Base-by-base conservation (phyloP, 306 rosid species). In the Dalbergia cochinchinensis region DNA sequence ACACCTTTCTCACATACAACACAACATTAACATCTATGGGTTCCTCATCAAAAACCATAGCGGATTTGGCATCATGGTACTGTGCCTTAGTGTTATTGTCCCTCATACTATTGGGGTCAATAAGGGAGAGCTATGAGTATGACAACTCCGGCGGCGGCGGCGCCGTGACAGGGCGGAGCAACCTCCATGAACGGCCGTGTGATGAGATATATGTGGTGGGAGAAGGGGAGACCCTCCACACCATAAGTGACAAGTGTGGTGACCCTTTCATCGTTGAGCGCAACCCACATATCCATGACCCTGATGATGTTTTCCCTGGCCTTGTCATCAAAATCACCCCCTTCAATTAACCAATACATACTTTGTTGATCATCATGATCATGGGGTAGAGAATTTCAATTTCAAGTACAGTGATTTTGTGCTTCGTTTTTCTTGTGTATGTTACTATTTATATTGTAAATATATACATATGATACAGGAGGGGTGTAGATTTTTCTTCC, bases 271-370 rank as follows among this genome's bases (percentile, higher is more conserved):
- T 93, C 47, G 96, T 93, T 67, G 97, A 93, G 84, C 82, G 88
- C 19, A 93, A 91, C 86, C 97, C 97, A 0, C 97, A 93, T 86
- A 93, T 93, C 71, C 94, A 93, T 76, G 97, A 93, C 71, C 96
- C 97, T 65, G 97, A 93, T 77, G 98, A 94, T 79, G 97, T 94
- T 1, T 94, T 92, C 73, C 98, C 98, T 0, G 98, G 98, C 26
- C 84, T 94, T 47, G 97, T 94, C 72, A 94, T 94, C 87, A 92
- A 84, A 84, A 94, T 94, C 75, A 85, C 83, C 39, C 88, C 90
- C 65, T 3, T 70, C 26, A 70, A 26, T 26, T 26, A 26, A 55
- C 78, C 11, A 59, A 77, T 6, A 37, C 5, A 5, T 37, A 42
- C 10, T 42, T 12, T 65, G 1, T 63, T 37, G 6, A 37, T 37